These are phyloP conservation scores for Chenopodium quinoa DNA, from an alignment of 148 eudicot genomes.

Conservation along the genomic window DNA sequence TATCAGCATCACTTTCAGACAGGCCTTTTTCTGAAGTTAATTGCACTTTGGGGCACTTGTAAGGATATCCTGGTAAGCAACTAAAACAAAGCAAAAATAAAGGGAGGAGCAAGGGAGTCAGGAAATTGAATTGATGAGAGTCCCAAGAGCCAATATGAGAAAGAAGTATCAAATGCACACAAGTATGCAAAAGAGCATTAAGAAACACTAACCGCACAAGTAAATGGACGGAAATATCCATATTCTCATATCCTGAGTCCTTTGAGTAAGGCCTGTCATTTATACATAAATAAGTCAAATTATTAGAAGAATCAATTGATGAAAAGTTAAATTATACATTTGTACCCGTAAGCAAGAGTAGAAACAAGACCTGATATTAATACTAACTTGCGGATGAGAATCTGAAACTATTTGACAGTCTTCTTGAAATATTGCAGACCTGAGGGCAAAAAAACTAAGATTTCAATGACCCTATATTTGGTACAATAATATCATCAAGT, in stretches of 20 bases:
- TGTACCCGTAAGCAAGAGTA: neutral
- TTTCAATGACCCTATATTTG: neutral
- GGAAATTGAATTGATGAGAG: neutral
- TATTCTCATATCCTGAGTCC: constrained; percentile 85
- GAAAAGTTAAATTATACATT: neutral
- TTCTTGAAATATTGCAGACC: constrained; percentile 97
- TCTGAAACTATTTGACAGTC: constrained; percentile 74
- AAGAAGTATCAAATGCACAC: neutral
- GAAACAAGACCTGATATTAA: constrained; percentile 68
- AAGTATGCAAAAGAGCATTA: neutral
- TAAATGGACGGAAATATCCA: constrained; percentile 80
- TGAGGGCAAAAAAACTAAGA: constrained; percentile 22
- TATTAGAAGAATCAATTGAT: neutral
- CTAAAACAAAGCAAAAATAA: constrained; percentile 30
- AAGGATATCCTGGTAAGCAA: constrained; percentile 87
- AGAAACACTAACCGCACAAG: constrained; percentile 63
- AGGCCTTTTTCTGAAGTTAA: constrained; percentile 71
- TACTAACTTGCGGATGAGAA: constrained; percentile 63
- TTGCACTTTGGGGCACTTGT: constrained; percentile 84
- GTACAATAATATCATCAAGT: neutral
- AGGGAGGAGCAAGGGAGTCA: neutral
- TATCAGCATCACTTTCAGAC: constrained; percentile 71
- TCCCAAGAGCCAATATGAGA: constrained; percentile 4
- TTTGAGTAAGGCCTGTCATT: constrained; percentile 81
- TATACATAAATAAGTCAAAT: constrained; percentile 21